These are phyloP conservation scores for Tuber brumale DNA, from an alignment of 495 filamentous ascomycete genomes.

Conservation along the genomic window DNA sequence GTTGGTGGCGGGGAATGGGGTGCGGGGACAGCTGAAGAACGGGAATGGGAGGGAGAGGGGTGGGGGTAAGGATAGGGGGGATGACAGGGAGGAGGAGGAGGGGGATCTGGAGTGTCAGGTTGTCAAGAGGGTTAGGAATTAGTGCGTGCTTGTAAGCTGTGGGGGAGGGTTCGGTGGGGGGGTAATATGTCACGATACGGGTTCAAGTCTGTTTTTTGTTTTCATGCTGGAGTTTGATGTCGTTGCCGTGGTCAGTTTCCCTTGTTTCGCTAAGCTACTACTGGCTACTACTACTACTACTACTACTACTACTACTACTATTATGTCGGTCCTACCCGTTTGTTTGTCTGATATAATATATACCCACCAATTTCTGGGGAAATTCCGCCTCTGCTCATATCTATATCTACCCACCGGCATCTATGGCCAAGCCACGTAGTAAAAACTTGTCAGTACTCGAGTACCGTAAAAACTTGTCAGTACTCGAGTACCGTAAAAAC, in stretches of 20 bases:
- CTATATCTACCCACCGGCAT: not conserved
- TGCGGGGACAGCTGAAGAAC: constrained; percentile 5
- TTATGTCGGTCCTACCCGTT: not conserved
- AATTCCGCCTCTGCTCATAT: not conserved
- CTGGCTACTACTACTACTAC: not conserved
- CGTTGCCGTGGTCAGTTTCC: not conserved
- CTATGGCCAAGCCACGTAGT: not conserved
- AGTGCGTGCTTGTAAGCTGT: not conserved
- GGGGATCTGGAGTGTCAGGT: constrained; percentile 23
- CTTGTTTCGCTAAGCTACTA: not conserved
- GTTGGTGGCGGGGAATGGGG: constrained; percentile 18
- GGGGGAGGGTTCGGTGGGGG: not conserved
- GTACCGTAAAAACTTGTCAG: too few relatives aligned
- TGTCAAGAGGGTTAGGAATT: constrained; percentile 28
- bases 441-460: too few relatives aligned
- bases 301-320: not conserved
- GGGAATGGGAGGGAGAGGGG: constrained; percentile 22
- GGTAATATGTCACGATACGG: constrained; percentile 7
- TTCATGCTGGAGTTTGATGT: constrained; percentile 3
- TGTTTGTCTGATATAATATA: not conserved
- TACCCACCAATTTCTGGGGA: not conserved
- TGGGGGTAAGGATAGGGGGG: constrained; percentile 20
- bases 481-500: too few relatives aligned
- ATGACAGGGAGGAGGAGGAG: constrained; percentile 15
- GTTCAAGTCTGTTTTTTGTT: constrained; percentile 7